Conservation (phyloP, 495 filamentous ascomycete genomes). For the Chlorociboria aeruginascens region DNA sequence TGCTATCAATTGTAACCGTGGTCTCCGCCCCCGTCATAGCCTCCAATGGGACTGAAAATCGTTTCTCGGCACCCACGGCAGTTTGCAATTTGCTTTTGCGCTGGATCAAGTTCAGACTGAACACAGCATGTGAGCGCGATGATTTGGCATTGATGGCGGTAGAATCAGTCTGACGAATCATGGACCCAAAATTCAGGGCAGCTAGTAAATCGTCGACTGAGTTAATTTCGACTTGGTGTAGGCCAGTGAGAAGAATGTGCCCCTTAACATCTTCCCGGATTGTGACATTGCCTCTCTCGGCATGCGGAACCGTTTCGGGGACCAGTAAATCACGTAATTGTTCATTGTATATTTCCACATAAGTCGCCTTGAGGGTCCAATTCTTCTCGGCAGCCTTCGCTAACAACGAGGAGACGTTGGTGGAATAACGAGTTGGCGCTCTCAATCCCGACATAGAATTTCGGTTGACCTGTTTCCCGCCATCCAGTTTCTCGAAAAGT, state of each 20-base stretch:
- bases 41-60: slow-evolving; percentile 82
- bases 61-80: slow-evolving; percentile 54
- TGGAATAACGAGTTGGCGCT: slow-evolving; percentile 73
- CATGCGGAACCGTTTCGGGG: slow-evolving; percentile 53
- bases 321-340: slow-evolving; percentile 82
- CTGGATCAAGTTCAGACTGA: slow-evolving; percentile 89
- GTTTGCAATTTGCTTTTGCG: slow-evolving; percentile 52
- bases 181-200: slow-evolving; percentile 82
- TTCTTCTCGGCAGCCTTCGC: slow-evolving; percentile 50
- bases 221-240: slow-evolving; percentile 81
- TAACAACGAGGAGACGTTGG: slow-evolving; percentile 36
- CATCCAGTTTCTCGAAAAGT: slow-evolving; percentile 80
- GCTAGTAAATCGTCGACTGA: slow-evolving; percentile 84
- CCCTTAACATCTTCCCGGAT: slow-evolving; percentile 95
- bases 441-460: slow-evolving; percentile 66
- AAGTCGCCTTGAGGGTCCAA: slow-evolving; percentile 92
- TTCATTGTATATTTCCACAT: slow-evolving; percentile 99
- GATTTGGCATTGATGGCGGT: slow-evolving; percentile 98
- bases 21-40: slow-evolving; percentile 54
- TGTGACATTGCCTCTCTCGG: slow-evolving; percentile 63
- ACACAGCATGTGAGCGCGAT: slow-evolving; percentile 96
- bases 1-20: slow-evolving; percentile 85
- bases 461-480: slow-evolving; percentile 31
- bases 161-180: slow-evolving; percentile 95
- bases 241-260: slow-evolving; percentile 83